Evolutionary conservation across 805 yeast species (phyloP).

Genomic region (Lipomyces sp.): DNA sequence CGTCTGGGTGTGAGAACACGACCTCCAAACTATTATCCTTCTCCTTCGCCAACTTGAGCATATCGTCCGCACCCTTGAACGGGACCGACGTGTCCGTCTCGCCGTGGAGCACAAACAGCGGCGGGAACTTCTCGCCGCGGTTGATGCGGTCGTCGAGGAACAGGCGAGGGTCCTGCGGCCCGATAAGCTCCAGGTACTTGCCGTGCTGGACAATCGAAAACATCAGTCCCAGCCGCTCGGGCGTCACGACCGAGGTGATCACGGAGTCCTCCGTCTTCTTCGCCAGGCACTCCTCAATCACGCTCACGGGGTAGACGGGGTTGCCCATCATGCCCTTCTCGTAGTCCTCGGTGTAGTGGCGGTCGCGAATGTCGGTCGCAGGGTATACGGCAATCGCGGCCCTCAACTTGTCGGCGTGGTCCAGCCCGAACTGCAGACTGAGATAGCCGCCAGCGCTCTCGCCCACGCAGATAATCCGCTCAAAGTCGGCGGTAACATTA

Average conservation of each 20-base stretch:
- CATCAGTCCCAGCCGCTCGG: neutral
- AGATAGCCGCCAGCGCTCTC: slow-evolving; percentile 10
- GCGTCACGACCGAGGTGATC: no score
- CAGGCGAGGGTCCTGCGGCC: neutral
- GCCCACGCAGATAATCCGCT: neutral
- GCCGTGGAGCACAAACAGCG: slow-evolving; percentile 5
- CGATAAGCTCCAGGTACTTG: neutral
- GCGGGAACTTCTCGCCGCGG: neutral
- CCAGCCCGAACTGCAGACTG: neutral
- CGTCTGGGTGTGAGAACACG: neutral
- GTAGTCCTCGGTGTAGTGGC: neutral
- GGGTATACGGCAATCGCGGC: slow-evolving; percentile 6
- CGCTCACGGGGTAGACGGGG: neutral
- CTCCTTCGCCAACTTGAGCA: neutral
- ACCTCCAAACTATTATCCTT: neutral
- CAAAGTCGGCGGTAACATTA: neutral
- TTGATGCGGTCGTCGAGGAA: slow-evolving; percentile 1
- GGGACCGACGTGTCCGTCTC: slow-evolving; percentile 6
- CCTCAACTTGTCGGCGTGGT: neutral
- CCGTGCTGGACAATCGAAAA: slow-evolving; percentile 4
- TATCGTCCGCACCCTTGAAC: neutral
- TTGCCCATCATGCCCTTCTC: neutral
- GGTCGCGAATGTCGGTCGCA: neutral
- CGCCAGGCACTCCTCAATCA: neutral
- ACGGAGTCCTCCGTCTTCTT: neutral